A percentile compares a stretch with the other conserved stretches of the same genome.
Evolutionary conservation across 345 rosid species (phyloP).

Genomic region (Linum trigynum): DNA sequence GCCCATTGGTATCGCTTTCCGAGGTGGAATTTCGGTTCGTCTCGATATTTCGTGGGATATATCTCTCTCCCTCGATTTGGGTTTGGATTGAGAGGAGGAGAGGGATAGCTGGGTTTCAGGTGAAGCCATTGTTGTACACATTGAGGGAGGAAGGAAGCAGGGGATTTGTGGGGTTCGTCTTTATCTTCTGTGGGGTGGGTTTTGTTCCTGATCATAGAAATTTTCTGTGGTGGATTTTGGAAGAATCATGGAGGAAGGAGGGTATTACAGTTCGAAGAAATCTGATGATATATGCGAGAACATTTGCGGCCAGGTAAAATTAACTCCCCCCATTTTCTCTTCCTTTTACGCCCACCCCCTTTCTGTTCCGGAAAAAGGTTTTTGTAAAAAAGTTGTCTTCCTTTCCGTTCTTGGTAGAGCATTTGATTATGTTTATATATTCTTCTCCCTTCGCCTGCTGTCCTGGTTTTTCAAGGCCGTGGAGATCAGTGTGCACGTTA

Average conservation of each 20-base stretch:
- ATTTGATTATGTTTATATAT: background rate
- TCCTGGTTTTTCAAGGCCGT: too few relatives aligned
- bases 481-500: too few relatives aligned
- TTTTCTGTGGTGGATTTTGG: background rate
- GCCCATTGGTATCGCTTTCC: constrained; percentile 14
- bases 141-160: too few relatives aligned
- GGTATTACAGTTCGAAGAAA: constrained; percentile 73
- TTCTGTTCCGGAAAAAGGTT: background rate
- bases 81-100: constrained; percentile 9
- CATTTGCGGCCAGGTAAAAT: constrained; percentile 68
- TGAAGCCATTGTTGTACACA: background rate
- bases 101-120: constrained; percentile 7
- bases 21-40: background rate
- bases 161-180: background rate
- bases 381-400: background rate
- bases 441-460: background rate
- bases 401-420: background rate
- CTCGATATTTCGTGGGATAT: background rate
- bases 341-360: background rate
- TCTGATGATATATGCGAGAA: constrained; percentile 71
- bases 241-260: constrained; percentile 47
- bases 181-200: background rate
- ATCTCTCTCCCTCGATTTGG: constrained; percentile 21
- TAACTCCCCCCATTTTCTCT: background rate
- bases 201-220: background rate